These are phyloP conservation scores for Trichophaea hybrida DNA, from an alignment of 2,329 filamentous ascomycete genomes.

Conservation along the genomic window DNA sequence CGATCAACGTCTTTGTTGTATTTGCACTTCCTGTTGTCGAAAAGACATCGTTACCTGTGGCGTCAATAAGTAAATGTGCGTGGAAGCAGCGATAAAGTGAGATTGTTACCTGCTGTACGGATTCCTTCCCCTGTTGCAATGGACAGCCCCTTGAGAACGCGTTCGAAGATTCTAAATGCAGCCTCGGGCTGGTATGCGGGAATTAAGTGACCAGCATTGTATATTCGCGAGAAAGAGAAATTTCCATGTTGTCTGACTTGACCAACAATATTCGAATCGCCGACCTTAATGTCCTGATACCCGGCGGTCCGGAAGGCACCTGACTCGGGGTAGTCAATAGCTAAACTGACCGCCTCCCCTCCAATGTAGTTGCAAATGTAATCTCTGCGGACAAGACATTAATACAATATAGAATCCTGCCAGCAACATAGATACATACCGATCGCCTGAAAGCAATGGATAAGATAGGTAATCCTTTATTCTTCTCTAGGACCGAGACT, in stretches of 20 bases:
- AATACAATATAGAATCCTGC: not conserved
- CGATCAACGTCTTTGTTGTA: conserved; percentile 42
- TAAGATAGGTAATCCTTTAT: not conserved
- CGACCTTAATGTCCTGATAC: conserved; percentile 57
- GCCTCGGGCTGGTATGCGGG: conserved; percentile 48
- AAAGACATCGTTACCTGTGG: conserved; percentile 32
- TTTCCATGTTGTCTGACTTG: conserved; percentile 65
- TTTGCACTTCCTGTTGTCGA: conserved; percentile 44
- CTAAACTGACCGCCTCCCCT: conserved; percentile 57
- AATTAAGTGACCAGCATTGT: conserved; percentile 50
- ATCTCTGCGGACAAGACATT: conserved; percentile 34
- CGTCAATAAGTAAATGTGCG: not conserved
- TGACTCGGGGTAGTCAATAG: conserved; percentile 38
- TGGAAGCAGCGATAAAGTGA: not conserved
- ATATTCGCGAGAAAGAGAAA: conserved; percentile 52
- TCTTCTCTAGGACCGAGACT: conserved; percentile 28
- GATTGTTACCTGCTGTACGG: conserved; percentile 32
- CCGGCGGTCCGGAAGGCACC: conserved; percentile 50
- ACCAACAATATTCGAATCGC: conserved; percentile 53
- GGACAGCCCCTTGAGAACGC: conserved; percentile 43
- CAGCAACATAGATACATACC: not conserved
- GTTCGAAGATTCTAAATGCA: conserved; percentile 45
- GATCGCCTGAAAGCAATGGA: not conserved
- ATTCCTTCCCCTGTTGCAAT: conserved; percentile 42
- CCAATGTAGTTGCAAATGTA: conserved; percentile 57